Evolutionary conservation across 1,139 yeast species (phyloP).

Genomic region (Insectozyma bohioensis): DNA sequence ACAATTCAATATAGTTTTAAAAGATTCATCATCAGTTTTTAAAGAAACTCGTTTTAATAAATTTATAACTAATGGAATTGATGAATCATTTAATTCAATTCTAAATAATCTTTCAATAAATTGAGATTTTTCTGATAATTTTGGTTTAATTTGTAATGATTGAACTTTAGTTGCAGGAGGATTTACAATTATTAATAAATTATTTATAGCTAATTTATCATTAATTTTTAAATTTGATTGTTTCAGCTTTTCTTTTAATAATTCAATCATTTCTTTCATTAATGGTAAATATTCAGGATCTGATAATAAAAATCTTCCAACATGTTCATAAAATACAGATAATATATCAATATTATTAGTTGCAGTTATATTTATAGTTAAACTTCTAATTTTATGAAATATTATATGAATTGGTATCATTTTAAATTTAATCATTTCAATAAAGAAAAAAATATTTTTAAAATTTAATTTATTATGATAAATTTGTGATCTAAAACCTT

Average conservation of each 20-base stretch:
- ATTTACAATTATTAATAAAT: constrained; percentile 57
- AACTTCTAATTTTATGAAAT: constrained; percentile 66
- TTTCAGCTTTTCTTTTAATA: constrained; percentile 53
- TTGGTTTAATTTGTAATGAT: constrained; percentile 20
- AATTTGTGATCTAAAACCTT: constrained; percentile 60
- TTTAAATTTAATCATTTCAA: constrained; percentile 77
- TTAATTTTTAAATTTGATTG: constrained; percentile 52
- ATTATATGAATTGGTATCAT: constrained; percentile 69
- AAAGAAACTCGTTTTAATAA: constrained; percentile 51
- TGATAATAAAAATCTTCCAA: constrained; percentile 67
- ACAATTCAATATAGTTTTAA: constrained; percentile 44
- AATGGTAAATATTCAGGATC: constrained; percentile 59
- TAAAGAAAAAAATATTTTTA: constrained; percentile 59
- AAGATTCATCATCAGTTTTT: constrained; percentile 36
- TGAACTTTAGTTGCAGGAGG: constrained; percentile 49
- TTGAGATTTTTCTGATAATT: constrained; percentile 40
- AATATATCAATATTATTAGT: constrained; percentile 66
- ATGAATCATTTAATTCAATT: constrained; percentile 47
- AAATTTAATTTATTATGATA: constrained; percentile 52
- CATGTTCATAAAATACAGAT: constrained; percentile 65
- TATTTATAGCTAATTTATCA: constrained; percentile 60
- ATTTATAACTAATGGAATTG: constrained; percentile 32
- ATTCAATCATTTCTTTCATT: constrained; percentile 63
- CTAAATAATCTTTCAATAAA: constrained; percentile 53
- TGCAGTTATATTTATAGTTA: constrained; percentile 52